Base-by-base conservation (phyloP, 1,139 yeast species). In the Candida neerlandica region DNA sequence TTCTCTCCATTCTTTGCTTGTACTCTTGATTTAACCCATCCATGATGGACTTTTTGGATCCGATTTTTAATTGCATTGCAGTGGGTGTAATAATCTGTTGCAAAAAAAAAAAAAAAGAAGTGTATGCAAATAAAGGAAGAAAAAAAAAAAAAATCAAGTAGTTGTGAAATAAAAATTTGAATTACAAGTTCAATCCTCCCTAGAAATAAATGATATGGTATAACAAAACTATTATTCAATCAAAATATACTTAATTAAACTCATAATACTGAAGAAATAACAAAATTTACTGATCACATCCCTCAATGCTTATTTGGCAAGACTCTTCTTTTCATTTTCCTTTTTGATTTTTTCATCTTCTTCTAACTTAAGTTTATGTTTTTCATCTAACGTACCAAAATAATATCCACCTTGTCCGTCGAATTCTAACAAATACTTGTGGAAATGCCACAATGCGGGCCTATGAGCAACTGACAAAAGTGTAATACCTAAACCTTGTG, bases 391-490 rank as follows among this genome's bases (percentile, higher is more conserved):
- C 55, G 78, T 75, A 6, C 87, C 86, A 64, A 87, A 89, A 51
- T 75, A 77, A 61, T 86, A 89, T 4, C 85, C 84, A 2, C 96
- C 95, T 61, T 85, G 83, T 15, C 96, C 96, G 62, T 87, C 94
- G 64, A 91, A 90, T 66, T 90, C 92, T 55, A 92, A 74, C 53
- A 92, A 80, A 60, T 81, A 80, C 55, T 86, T 83, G 67, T 92
- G 98, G 74, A 90, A 92, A 66, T 88, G 89, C 97, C 97, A 92
- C 57, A 92, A 73, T 11, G 96, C 89, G 3, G 96, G 86, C 58
- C 97, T 78, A 67, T 92, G 97, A 45, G 97, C 94, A 14, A 92
- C 98, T 0, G 97, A 89, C 45, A 92, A 73, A 34, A 92, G 78
- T 0, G 97, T 88, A 50, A 91, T 90, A 0, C 91, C 91, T 55